Evolutionary conservation across 163 green algal species (phyloP).

Genomic region (Coccomyxa subellipsoidea): DNA sequence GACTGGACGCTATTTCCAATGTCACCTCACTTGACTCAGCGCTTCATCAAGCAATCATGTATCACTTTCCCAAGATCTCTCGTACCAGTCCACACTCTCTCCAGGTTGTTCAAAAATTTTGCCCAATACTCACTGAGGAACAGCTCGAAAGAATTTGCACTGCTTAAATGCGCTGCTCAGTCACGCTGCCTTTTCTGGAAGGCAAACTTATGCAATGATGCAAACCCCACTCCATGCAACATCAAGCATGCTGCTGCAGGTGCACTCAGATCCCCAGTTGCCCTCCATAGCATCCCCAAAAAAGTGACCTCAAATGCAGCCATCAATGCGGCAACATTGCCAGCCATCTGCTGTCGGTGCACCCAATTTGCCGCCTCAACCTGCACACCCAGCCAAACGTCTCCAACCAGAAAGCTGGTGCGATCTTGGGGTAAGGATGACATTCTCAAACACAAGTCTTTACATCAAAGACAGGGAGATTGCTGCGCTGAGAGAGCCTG

Average conservation of each 20-base stretch:
- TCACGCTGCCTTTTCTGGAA: background rate
- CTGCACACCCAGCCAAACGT: background rate
- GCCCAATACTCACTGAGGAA: too few species aligned
- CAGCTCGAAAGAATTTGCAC: background rate
- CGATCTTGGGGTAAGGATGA: too few species aligned
- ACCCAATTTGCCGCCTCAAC: background rate
- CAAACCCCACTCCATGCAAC: background rate
- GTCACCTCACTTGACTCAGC: too few species aligned
- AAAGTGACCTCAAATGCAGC: background rate
- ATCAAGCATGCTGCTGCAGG: background rate
- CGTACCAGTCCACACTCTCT: too few species aligned
- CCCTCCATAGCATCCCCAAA: conserved; percentile 4
- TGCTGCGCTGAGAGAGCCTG: background rate
- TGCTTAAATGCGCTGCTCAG: background rate
- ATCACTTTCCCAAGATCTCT: too few species aligned
- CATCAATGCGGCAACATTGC: background rate
- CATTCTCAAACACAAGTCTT: too few species aligned
- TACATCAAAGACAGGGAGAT: too few species aligned
- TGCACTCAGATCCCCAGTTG: background rate
- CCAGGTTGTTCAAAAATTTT: too few species aligned
- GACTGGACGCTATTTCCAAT: too few species aligned
- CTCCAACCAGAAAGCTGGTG: too few species aligned
- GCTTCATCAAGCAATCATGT: too few species aligned
- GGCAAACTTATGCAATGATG: background rate
- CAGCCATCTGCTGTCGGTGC: background rate